A percentile compares a stretch with the other conserved stretches of the same genome.
These are phyloP conservation scores for Phaeosphaeria sp. DNA, from an alignment of 2,329 filamentous ascomycete species.

Conservation along the genomic window DNA sequence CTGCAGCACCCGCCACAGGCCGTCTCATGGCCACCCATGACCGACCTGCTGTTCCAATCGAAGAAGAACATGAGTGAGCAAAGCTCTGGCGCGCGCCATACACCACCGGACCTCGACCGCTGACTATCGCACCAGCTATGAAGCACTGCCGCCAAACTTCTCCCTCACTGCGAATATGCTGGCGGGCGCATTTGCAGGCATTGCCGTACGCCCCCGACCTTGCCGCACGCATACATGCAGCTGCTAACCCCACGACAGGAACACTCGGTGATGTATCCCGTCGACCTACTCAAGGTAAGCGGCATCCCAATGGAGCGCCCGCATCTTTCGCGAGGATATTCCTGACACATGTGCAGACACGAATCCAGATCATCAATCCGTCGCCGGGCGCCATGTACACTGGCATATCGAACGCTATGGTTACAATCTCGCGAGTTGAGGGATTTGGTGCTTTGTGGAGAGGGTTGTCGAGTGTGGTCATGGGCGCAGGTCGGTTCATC, in stretches of 20 bases:
- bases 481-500: conserved; percentile 77
- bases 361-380: conserved; percentile 96
- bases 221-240: conserved; percentile 13
- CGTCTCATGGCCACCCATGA: conserved; percentile 52
- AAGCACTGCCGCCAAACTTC: conserved; percentile 92
- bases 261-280: conserved; percentile 98
- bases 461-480: conserved; percentile 93
- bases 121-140: conserved; percentile 68
- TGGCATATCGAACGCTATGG: conserved; percentile 89
- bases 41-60: conserved; percentile 40
- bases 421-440: conserved; percentile 89
- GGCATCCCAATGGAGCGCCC: conserved; percentile 1
- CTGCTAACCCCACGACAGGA: conserved; percentile 65
- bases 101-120: conserved; percentile 14
- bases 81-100: conserved; percentile 19
- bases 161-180: conserved; percentile 93
- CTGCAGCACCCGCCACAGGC: conserved; percentile 42
- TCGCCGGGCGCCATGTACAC: conserved; percentile 81
- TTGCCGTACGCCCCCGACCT: conserved; percentile 71
- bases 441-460: conserved; percentile 93
- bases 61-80: conserved; percentile 55
- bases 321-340: conserved; percentile 8
- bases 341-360: conserved; percentile 68
- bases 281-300: conserved; percentile 94
- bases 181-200: conserved; percentile 94